Conservation (phyloP, 257 asterid species). For the Solanum bukasovii region DNA sequence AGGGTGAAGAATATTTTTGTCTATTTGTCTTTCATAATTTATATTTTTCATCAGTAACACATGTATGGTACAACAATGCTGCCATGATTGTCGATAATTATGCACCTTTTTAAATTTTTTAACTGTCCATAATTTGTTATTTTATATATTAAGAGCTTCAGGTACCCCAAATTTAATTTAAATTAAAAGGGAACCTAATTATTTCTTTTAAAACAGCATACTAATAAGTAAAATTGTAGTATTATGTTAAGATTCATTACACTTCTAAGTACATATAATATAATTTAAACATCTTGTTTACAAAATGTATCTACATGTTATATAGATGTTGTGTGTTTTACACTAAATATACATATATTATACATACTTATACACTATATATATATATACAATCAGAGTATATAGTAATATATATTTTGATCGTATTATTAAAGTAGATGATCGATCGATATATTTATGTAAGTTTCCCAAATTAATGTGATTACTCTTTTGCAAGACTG, state of each 20-base stretch:
- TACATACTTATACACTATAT: too few relatives aligned
- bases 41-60: neutral
- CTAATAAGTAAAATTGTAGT: neutral
- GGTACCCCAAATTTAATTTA: neutral
- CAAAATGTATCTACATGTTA: neutral
- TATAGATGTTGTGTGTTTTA: neutral
- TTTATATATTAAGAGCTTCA: neutral
- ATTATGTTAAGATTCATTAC: neutral
- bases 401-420: neutral
- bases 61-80: neutral
- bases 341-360: too few relatives aligned
- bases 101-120: neutral
- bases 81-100: neutral
- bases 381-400: neutral
- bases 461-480: neutral
- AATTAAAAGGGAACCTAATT: neutral
- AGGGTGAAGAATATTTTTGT: neutral
- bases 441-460: neutral
- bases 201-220: too few relatives aligned
- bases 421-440: neutral
- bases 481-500: neutral
- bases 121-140: neutral
- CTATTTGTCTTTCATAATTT: neutral
- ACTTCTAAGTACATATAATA: neutral
- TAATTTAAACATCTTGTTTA: neutral